Evolutionary conservation across 2,329 filamentous ascomycete genomes (phyloP).

Genomic region (Raffaelea ambrosiae): DNA sequence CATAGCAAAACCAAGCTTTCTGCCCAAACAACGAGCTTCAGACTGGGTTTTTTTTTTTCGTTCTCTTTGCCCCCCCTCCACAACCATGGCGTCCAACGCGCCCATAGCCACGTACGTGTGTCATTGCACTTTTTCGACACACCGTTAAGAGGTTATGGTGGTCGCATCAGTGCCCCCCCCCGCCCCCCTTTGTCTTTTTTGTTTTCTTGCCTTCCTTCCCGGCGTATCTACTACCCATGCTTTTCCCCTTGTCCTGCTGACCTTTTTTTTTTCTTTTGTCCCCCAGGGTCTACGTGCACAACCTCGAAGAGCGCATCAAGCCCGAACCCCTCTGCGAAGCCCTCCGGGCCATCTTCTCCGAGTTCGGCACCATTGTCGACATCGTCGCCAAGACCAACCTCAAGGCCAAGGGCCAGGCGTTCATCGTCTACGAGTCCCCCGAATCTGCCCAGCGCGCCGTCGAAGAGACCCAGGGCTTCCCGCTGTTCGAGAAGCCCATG

Average conservation of each 20-base stretch:
- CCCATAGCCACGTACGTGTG: conserved; percentile 59
- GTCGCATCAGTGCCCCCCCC: too few species aligned
- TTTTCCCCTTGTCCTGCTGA: not conserved
- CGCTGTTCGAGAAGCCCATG: conserved; percentile 88
- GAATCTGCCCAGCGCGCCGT: conserved; percentile 74
- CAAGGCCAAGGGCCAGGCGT: conserved; percentile 90
- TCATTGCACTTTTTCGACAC: conserved; percentile 56
- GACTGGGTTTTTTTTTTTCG: too few species aligned
- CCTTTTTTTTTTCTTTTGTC: not conserved
- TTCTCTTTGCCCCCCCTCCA: too few species aligned
- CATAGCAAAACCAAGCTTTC: too few species aligned
- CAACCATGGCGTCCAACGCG: conserved; percentile 24
- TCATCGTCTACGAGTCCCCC: conserved; percentile 80
- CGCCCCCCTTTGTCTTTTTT: too few species aligned
- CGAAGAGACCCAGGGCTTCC: conserved; percentile 85
- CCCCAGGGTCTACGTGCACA: conserved; percentile 60
- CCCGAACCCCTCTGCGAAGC: conserved; percentile 65
- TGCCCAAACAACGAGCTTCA: too few species aligned
- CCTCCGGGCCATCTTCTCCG: conserved; percentile 70
- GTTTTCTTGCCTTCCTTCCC: not conserved
- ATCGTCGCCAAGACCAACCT: conserved; percentile 69
- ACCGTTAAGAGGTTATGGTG: conserved; percentile 16
- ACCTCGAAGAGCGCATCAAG: conserved; percentile 89
- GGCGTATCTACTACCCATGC: not conserved
- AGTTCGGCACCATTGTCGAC: conserved; percentile 76